Base-by-base conservation (phyloP, 176 grass and related monocot species). In the Cymbopogon citratus region DNA sequence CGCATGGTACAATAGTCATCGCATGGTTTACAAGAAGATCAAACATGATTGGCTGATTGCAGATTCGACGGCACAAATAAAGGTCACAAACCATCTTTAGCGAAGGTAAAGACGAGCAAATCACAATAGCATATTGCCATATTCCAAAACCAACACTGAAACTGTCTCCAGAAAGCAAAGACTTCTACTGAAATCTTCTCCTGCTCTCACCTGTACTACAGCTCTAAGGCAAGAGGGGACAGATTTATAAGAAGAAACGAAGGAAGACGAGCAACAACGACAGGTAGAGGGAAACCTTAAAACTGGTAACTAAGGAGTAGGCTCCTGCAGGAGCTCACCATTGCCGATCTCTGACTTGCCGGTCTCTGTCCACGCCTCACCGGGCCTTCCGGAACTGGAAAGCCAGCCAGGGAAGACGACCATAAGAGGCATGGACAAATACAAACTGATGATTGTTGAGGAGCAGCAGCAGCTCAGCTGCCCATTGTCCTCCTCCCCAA, bases 291-390 rank as follows among this genome's bases (percentile, higher is more conserved):
- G 48, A 29, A 44, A 66, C 80, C 27, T 19, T 38, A 65, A 43
- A 74, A 57, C 35, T 40, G 56, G 25, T 80, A 85, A 80, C 61
- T 34, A 66, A 86, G 12, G 14, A 25, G 84, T 75, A 54, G 69
- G 51, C 70, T 86, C 84, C 84, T n/a, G 61, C 1, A 23, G 77
- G 70, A 86, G 77, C 77, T 81, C 77, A 81, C 61, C 46, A 75
- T 86, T 23, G 84, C 77, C 84, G 77, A 80, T 86, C 67, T 68
- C 24, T 65, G 11, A 86, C 84, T 81, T 86, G 84, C 77, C 77
- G 77, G 21, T 86, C 16, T 86, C 39, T 68, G 45, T 59, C 79
- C 70, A 36, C 16, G 35, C 84, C 84, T 81, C 70, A 80, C 33
- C 12, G n/a, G 54, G 84, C 77, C 69, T 45, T 41, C 77, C 43